Evolutionary conservation across 225 moss, liverwort and hornwort genomes (phyloP).

Genomic region (Antitrichia curtipendula): DNA sequence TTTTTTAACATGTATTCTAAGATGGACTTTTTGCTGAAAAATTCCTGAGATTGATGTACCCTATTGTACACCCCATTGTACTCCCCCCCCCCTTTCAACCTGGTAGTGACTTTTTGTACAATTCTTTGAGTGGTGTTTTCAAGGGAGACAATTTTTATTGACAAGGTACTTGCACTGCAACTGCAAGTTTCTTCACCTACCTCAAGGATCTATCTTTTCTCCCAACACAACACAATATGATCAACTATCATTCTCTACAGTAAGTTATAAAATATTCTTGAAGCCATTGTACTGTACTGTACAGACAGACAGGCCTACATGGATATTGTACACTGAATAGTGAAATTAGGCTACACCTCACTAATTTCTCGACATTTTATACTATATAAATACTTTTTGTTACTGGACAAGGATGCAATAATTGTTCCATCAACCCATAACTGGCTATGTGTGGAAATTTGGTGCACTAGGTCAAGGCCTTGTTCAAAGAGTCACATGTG

Average conservation of each 20-base stretch:
- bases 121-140: too few relatives aligned
- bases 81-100: neutral
- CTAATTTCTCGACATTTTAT: neutral
- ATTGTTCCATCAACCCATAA: neutral
- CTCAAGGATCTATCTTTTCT: neutral
- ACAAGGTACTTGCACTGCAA: too few relatives aligned
- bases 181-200: neutral
- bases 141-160: neutral
- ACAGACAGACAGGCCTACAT: neutral
- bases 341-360: neutral
- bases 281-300: neutral
- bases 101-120: neutral
- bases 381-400: too few relatives aligned
- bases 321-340: neutral
- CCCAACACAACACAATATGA: too few relatives aligned
- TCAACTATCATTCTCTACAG: neutral
- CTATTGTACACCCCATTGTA: neutral
- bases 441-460: neutral
- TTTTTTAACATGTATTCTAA: too few relatives aligned
- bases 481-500: accelerated
- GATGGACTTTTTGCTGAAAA: neutral
- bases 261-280: neutral
- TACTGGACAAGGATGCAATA: neutral
- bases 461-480: accelerated
- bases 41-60: neutral